phyloP scores from a whole-genome alignment of 306 rosid species.

The Rosa chinensis region DNA sequence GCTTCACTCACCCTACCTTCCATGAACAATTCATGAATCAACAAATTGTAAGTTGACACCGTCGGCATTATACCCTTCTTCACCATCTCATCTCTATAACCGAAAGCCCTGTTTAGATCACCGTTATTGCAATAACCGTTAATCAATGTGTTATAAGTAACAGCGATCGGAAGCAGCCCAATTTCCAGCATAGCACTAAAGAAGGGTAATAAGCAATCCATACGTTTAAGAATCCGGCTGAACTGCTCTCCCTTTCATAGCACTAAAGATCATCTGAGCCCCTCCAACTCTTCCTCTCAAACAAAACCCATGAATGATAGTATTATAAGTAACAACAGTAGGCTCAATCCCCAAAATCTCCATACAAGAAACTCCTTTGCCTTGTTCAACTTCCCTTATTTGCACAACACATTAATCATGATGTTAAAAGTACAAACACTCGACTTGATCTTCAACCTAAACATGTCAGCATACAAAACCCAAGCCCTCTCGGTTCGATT shows the following conservation, averaged over 20 bases:
- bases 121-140: no score
- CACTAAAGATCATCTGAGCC: constrained; percentile 43
- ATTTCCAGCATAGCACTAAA: no score
- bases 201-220: constrained; percentile 30
- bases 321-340: constrained; percentile 67
- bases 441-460: constrained; percentile 64
- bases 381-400: constrained; percentile 74
- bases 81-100: no score
- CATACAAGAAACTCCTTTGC: constrained; percentile 80
- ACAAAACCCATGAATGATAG: constrained; percentile 66
- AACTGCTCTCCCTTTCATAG: constrained; percentile 57
- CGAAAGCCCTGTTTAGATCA: no score
- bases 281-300: constrained; percentile 46
- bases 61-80: no score
- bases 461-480: constrained; percentile 88
- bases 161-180: no score
- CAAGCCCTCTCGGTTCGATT: constrained; percentile 55
- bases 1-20: no score
- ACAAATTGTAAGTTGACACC: no score
- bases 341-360: constrained; percentile 60
- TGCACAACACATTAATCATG: constrained; percentile 82
- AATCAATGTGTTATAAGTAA: no score
- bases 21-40: no score
- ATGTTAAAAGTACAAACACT: constrained; percentile 66
- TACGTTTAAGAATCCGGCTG: constrained; percentile 66